These are phyloP conservation scores for Anisodus acutangulus DNA, from an alignment of 257 asterid genomes.

Conservation along the genomic window DNA sequence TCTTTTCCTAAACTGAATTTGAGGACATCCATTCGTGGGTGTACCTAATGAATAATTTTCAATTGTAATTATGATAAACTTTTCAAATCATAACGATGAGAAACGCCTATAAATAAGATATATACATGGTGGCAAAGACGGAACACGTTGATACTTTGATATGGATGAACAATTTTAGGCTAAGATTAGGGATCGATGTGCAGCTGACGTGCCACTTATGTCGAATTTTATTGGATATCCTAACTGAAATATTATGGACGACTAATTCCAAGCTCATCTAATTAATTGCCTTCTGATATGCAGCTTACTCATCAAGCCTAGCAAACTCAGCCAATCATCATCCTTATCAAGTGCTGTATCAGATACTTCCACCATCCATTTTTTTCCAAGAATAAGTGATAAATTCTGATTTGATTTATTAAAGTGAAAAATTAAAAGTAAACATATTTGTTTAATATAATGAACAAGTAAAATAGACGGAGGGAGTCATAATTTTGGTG, in stretches of 20 bases:
- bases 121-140: background rate
- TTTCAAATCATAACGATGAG: background rate
- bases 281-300: background rate
- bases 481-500: background rate
- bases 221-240: background rate
- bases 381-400: no score
- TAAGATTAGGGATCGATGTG: background rate
- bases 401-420: no score
- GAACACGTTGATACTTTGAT: background rate
- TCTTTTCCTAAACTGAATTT: background rate
- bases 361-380: no score
- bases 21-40: background rate
- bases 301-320: constrained; percentile 39
- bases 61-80: background rate
- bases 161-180: background rate
- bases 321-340: constrained; percentile 38
- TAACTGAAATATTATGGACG: background rate
- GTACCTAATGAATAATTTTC: background rate
- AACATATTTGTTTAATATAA: no score
- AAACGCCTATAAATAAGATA: background rate
- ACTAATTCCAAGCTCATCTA: constrained; percentile 28
- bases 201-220: background rate
- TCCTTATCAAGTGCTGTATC: constrained; percentile 30
- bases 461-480: no score
- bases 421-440: no score